Evolutionary conservation across 805 yeast species (phyloP).

Genomic region (Lachancea nothofagi): DNA sequence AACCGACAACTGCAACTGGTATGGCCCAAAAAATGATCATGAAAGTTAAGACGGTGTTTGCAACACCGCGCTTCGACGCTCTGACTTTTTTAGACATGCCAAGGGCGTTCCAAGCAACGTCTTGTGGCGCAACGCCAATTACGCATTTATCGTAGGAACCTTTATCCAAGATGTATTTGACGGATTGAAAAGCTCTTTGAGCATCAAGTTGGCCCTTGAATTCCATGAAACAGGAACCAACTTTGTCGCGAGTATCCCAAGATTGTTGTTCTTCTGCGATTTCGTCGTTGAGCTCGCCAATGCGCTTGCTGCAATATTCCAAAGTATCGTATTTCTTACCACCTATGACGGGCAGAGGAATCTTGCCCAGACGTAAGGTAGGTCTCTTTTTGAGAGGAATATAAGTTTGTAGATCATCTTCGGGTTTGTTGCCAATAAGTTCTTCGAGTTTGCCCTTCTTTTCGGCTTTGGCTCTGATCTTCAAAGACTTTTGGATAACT

Average conservation of each 20-base stretch:
- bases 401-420: slow-evolving; percentile 53
- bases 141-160: slow-evolving; percentile 39
- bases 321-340: slow-evolving; percentile 86
- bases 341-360: slow-evolving; percentile 42
- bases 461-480: slow-evolving; percentile 46
- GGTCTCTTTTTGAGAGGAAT: slow-evolving; percentile 75
- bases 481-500: slow-evolving; percentile 54
- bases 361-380: slow-evolving; percentile 58
- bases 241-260: slow-evolving; percentile 45
- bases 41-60: slow-evolving; percentile 57
- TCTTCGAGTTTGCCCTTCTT: slow-evolving; percentile 48
- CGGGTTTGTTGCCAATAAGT: slow-evolving; percentile 36
- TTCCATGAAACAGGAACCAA: slow-evolving; percentile 72
- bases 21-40: slow-evolving; percentile 88
- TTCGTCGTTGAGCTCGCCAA: slow-evolving; percentile 63
- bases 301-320: slow-evolving; percentile 58
- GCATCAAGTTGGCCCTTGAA: slow-evolving; percentile 82
- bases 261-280: slow-evolving; percentile 53
- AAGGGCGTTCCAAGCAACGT: slow-evolving; percentile 77
- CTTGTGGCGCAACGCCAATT: slow-evolving; percentile 72
- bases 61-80: slow-evolving; percentile 48
- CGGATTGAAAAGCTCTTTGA: slow-evolving; percentile 83
- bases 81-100: slow-evolving; percentile 54
- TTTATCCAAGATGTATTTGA: slow-evolving; percentile 48
- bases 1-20: slow-evolving; percentile 97